Evolutionary conservation across 169 alveolate species (phyloP).

Genomic region (Cryptosporidium muris): DNA sequence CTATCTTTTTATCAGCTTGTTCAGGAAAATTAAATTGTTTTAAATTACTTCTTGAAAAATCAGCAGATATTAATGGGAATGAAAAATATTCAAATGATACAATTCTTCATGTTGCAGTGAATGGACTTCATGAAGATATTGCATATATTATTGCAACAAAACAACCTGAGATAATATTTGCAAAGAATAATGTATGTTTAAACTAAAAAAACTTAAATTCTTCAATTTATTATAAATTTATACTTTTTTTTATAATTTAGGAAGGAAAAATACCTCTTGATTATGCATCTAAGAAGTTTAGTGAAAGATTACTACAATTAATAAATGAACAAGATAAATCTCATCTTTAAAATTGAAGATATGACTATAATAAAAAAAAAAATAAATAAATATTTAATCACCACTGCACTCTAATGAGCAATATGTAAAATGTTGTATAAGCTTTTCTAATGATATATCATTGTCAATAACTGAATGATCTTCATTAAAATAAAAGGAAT

Average conservation of each 20-base stretch:
- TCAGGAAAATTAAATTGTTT: constrained; percentile 34
- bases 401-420: constrained; percentile 48
- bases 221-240: neutral
- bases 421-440: constrained; percentile 12
- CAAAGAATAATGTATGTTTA: constrained; percentile 46
- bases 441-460: neutral
- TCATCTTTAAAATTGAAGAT: neutral
- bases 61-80: constrained; percentile 15
- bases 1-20: constrained; percentile 56
- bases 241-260: neutral
- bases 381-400: constrained; percentile 9
- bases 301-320: constrained; percentile 34
- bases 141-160: constrained; percentile 49
- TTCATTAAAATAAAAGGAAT: neutral
- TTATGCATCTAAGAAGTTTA: constrained; percentile 31
- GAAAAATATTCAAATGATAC: constrained; percentile 39
- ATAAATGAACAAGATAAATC: constrained; percentile 6
- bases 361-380: neutral
- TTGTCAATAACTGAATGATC: neutral
- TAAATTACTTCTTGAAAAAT: constrained; percentile 6
- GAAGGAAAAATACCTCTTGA: constrained; percentile 64
- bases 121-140: constrained; percentile 48
- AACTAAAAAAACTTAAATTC: neutral
- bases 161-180: constrained; percentile 35
- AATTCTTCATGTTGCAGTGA: constrained; percentile 41